phyloP scores from a whole-genome alignment of 176 grass and related monocot genomes.

The Oryza officinalis region DNA sequence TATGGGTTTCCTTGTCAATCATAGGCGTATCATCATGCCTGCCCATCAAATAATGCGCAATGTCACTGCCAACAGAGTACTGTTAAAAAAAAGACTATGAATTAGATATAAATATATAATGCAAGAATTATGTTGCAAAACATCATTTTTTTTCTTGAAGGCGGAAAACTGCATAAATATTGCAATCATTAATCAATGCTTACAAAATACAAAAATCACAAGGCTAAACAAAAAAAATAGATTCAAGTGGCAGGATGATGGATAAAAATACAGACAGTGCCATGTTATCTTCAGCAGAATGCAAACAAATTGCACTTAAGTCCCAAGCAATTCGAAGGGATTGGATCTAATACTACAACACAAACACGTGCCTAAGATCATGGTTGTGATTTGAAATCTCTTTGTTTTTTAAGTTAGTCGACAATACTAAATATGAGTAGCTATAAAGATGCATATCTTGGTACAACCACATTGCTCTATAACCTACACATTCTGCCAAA shows the following conservation, averaged over 20 bases:
- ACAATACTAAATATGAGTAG: background rate
- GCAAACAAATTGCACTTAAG: background rate
- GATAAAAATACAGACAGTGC: background rate
- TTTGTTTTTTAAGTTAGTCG: background rate
- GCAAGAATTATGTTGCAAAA: background rate
- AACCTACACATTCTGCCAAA: background rate
- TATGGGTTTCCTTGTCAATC: constrained; percentile 71
- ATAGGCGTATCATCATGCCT: constrained; percentile 68
- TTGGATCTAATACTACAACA: background rate
- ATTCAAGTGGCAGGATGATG: background rate
- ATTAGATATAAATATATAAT: background rate
- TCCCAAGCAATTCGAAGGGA: background rate
- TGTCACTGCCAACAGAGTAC: constrained; percentile 64
- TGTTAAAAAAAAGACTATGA: constrained; percentile 12
- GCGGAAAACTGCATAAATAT: background rate
- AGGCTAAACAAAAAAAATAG: background rate
- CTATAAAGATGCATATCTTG: background rate
- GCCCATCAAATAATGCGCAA: constrained; percentile 63
- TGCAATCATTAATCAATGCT: background rate
- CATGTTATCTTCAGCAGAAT: background rate
- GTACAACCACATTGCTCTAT: background rate
- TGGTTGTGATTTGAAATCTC: background rate
- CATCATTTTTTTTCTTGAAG: background rate
- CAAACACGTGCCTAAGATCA: background rate
- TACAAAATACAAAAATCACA: background rate